Conservation (phyloP, 2,329 filamentous ascomycete species). For the Monosporascus sp. region DNA sequence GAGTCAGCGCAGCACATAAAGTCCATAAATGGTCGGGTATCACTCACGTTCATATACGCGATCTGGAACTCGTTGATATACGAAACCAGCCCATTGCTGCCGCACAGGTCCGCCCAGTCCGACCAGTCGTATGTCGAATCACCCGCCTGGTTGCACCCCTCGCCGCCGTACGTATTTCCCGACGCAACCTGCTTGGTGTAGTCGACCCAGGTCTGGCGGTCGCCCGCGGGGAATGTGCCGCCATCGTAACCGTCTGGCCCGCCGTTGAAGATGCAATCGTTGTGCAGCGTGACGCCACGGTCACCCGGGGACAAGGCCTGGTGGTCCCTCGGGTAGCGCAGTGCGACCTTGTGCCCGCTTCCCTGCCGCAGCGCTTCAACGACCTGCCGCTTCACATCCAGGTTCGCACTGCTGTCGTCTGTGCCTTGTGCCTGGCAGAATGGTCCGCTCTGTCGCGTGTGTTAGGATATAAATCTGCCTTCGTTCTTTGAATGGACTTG, state of each 20-base stretch:
- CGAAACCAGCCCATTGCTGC: constrained; percentile 5
- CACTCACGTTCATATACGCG: constrained; percentile 7
- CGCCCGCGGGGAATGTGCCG: constrained; percentile 8
- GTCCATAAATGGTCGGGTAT: background rate
- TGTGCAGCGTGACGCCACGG: constrained; percentile 25
- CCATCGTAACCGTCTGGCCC: constrained; percentile 16
- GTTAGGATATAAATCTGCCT: background rate
- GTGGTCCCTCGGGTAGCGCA: constrained; percentile 11
- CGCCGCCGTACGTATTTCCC: constrained; percentile 11
- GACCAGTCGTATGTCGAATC: constrained; percentile 9
- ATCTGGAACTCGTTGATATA: constrained; percentile 10
- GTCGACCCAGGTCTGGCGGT: constrained; percentile 8
- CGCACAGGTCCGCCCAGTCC: constrained; percentile 8
- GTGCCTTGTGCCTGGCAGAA: constrained; percentile 2
- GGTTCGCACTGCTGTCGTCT: background rate
- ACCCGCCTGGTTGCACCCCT: constrained; percentile 6
- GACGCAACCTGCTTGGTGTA: constrained; percentile 6
- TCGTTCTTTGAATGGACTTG: background rate
- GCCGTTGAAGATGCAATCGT: constrained; percentile 27
- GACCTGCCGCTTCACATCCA: constrained; percentile 3
- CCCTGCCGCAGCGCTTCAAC: constrained; percentile 2
- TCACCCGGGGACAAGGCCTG: constrained; percentile 4
- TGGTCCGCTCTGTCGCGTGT: constrained; percentile 3
- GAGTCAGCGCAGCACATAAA: background rate
- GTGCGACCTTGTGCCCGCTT: constrained; percentile 7